Evolutionary conservation across 2,329 filamentous ascomycete genomes (phyloP).

Genomic region (Metarhizium brunneum): DNA sequence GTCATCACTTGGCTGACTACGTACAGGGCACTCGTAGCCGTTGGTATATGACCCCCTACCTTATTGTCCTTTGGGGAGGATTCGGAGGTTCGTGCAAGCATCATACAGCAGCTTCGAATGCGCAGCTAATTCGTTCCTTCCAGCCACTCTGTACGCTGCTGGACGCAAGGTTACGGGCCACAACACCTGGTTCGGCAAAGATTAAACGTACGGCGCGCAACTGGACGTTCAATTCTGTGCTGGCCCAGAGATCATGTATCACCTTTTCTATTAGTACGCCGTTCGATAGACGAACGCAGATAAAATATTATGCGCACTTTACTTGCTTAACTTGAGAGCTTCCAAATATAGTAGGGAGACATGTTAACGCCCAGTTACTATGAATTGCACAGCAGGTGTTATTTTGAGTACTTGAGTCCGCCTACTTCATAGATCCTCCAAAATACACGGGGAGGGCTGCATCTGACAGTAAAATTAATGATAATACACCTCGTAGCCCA

Average conservation of each 20-base stretch:
- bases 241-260: neutral
- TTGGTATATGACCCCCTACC: constrained; percentile 59
- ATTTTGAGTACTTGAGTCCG: neutral
- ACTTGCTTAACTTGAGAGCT: neutral
- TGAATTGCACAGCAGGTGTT: neutral
- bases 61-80: constrained; percentile 52
- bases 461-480: neutral
- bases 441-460: neutral
- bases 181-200: constrained; percentile 66
- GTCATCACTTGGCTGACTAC: constrained; percentile 6
- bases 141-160: constrained; percentile 61
- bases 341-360: neutral
- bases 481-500: neutral
- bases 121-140: neutral
- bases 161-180: constrained; percentile 64
- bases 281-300: neutral
- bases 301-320: neutral
- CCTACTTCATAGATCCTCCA: neutral
- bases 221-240: neutral
- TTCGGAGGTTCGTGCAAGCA: constrained; percentile 45
- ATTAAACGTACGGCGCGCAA: constrained; percentile 23
- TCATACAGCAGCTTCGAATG: neutral
- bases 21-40: constrained; percentile 55
- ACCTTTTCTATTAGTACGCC: neutral
- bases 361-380: neutral